A percentile compares a stretch with the other conserved stretches of the same genome.
Evolutionary conservation across 176 grass and related monocot genomes (phyloP).

Genomic region (Stipa capillata): DNA sequence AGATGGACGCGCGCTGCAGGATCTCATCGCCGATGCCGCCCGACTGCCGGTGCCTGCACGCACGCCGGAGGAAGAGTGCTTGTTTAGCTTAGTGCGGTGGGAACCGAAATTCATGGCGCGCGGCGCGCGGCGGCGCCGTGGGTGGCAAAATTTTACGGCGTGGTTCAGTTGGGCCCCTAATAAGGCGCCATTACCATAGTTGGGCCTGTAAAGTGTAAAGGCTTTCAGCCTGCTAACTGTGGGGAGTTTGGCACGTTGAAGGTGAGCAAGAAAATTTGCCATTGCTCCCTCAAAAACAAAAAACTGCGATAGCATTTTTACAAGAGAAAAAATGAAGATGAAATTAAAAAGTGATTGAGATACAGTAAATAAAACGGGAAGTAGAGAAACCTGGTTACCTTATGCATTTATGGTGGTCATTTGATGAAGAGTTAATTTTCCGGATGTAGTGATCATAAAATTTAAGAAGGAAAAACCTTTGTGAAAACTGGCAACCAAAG

Average conservation of each 20-base stretch:
- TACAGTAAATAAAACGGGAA: neutral
- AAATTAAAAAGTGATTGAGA: neutral
- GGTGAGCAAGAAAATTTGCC: neutral
- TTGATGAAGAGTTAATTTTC: neutral
- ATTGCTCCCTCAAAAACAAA: too few species aligned
- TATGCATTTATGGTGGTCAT: too few species aligned
- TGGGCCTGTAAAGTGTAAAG: neutral
- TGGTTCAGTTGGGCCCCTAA: neutral
- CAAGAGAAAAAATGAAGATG: neutral
- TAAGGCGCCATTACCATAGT: neutral
- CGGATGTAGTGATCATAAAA: neutral
- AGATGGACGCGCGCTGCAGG: conserved; percentile 45
- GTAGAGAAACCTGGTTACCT: neutral
- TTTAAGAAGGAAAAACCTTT: neutral
- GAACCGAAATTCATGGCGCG: neutral
- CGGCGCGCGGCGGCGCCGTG: neutral
- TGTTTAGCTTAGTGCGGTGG: neutral
- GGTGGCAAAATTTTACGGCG: neutral
- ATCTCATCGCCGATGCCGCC: conserved; percentile 68
- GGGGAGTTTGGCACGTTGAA: neutral
- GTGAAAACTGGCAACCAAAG: neutral
- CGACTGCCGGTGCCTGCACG: conserved; percentile 34
- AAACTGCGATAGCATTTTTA: too few species aligned
- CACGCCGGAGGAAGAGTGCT: neutral
- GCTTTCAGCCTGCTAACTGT: neutral